Evolutionary conservation across 768 basidiomycete genomes (phyloP), one percentile per base, ranked within the genome.

Genomic region (Mycena venus): DNA sequence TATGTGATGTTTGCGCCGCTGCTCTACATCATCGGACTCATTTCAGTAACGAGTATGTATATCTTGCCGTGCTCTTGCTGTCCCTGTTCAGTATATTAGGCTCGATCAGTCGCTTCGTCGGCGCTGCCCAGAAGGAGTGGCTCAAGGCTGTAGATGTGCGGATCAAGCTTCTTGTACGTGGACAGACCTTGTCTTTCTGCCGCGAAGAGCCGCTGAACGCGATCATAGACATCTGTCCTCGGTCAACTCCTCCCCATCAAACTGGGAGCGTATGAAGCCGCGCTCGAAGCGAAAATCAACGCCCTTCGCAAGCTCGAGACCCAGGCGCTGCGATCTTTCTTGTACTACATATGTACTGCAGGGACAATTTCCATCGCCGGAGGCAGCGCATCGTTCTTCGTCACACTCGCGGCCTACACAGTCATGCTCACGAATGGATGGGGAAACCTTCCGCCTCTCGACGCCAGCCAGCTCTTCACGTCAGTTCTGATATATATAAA

Each of bases 191-290:
- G 0, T n/a, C n/a, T n/a, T n/a, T 51, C 1, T n/a, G 32, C 21
- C 10, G 10, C 21, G 55, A 10, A 5, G 8, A 0, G 3, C n/a
- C n/a, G n/a, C n/a, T n/a, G 15, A n/a, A n/a, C n/a, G n/a, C n/a
- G n/a, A n/a, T n/a, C n/a, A 34, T 5, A 73, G 72, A 73, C 72
- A 11, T 73, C 72, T 34, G 65, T 67, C 38, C 72, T 73, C 44
- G 27, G 36, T 19, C 72, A 73, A 61, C 72, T 73, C 38, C 65
- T 73, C 47, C 72, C 72, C 64, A 73, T 73, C 65, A 73, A 73
- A 17, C 72, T 73, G 42, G 72, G 72, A 25, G 72, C 72, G 10
- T 73, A 73, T 65, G 64, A 66, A n/a, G 15, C 38, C 29, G 25
- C 72, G 21, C 72, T 73, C 27, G 25, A 23, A 1, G 49, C 25